phyloP scores from a whole-genome alignment of 768 basidiomycete genomes.

The Lentinula guzmanii region DNA sequence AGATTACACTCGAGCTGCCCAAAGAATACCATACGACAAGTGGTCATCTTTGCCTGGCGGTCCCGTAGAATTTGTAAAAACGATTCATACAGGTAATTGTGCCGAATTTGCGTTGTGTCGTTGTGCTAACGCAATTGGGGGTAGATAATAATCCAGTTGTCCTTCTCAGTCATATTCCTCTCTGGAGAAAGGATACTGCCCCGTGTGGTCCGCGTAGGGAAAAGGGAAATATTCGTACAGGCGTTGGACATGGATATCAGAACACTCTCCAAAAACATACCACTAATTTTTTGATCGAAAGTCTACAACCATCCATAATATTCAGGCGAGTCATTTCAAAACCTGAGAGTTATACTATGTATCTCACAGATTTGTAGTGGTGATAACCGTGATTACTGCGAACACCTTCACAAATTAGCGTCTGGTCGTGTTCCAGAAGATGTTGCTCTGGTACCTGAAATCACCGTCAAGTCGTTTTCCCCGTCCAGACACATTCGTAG shows the following conservation, averaged over 20 bases:
- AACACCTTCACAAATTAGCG: conserved; percentile 49
- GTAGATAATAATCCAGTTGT: conserved; percentile 44
- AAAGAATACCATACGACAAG: conserved; percentile 39
- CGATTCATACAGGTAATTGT: conserved; percentile 26
- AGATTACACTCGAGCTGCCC: conserved; percentile 61
- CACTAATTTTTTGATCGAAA: conserved; percentile 63
- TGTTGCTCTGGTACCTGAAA: conserved; percentile 49
- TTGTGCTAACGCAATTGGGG: background rate
- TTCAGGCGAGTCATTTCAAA: conserved; percentile 52
- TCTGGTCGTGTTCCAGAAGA: conserved; percentile 14
- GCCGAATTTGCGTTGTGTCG: background rate
- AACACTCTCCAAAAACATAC: conserved; percentile 79
- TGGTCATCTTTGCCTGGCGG: conserved; percentile 54
- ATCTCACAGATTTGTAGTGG: conserved; percentile 40
- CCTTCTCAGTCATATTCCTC: conserved; percentile 81
- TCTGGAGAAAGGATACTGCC: conserved; percentile 68
- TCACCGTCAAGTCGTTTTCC: conserved; percentile 87
- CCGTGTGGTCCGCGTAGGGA: conserved; percentile 77
- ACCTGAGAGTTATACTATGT: background rate
- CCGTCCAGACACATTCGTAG: conserved; percentile 62
- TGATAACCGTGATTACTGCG: conserved; percentile 92
- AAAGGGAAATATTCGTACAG: conserved; percentile 61
- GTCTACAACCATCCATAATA: conserved; percentile 57
- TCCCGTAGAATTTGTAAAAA: conserved; percentile 54
- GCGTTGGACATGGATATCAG: conserved; percentile 79